Conservation (phyloP, 1,139 yeast genomes). For the Pichia sp. region DNA sequence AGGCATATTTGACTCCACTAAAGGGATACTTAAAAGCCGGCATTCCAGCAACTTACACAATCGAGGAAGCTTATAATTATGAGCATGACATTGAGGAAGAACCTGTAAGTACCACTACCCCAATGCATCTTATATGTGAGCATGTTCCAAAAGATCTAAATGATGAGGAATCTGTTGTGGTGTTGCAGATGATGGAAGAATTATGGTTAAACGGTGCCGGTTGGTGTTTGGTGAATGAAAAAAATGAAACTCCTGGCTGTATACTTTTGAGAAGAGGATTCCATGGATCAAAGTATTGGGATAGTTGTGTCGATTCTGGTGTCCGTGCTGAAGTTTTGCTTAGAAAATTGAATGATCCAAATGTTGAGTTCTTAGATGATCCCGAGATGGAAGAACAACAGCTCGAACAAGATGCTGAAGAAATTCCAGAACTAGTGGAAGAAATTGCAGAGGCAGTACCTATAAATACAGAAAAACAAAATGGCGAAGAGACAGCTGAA, state of each 20-base stretch:
- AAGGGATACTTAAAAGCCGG: conserved; percentile 47
- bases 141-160: conserved; percentile 40
- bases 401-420: conserved; percentile 17
- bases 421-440: conserved; percentile 15
- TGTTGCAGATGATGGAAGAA: conserved; percentile 49
- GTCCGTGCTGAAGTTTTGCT: conserved; percentile 81
- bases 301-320: conserved; percentile 68
- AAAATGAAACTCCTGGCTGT: conserved; percentile 74
- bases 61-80: conserved; percentile 64
- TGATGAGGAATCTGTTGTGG: conserved; percentile 41
- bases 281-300: conserved; percentile 32
- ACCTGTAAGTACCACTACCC: conserved; percentile 49
- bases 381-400: conserved; percentile 37
- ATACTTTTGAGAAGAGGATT: conserved; percentile 47
- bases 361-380: conserved; percentile 39
- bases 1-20: conserved; percentile 38
- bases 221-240: conserved; percentile 68
- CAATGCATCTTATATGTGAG: conserved; percentile 61
- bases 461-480: conserved; percentile 5
- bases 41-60: conserved; percentile 75
- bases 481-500: conserved; percentile 4
- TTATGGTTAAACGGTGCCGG: conserved; percentile 87
- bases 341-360: conserved; percentile 61
- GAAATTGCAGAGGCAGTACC: conserved; percentile 5
- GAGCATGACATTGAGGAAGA: conserved; percentile 36